Evolutionary conservation across 2,329 filamentous ascomycete genomes (phyloP).

Genomic region (Phoma sp.): DNA sequence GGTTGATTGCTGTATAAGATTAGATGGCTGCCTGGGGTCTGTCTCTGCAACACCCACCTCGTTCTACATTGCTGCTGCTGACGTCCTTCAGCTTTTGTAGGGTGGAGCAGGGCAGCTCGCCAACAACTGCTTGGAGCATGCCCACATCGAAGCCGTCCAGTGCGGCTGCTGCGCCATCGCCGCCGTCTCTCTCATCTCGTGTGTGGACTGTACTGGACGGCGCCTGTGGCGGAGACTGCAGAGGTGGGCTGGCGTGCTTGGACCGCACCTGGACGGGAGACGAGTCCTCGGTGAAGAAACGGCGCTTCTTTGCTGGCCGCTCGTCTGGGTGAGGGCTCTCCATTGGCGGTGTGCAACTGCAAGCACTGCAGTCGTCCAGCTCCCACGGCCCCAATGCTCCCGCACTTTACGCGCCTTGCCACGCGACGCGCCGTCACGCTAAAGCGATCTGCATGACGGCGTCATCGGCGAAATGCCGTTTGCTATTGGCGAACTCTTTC

Average conservation of each 20-base stretch:
- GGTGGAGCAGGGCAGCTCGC: conserved; percentile 56
- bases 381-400: not conserved
- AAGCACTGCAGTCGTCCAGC: not conserved
- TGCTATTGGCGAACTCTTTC: too few relatives aligned
- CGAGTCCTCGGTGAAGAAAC: conserved; percentile 66
- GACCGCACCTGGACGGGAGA: conserved; percentile 34
- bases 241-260: conserved; percentile 34
- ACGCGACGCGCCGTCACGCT: conserved; percentile 45
- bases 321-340: conserved; percentile 56
- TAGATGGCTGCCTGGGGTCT: conserved; percentile 3
- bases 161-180: conserved; percentile 19
- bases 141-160: conserved; percentile 60
- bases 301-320: conserved; percentile 66
- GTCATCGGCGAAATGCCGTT: conserved; percentile 31
- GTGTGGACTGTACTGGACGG: conserved; percentile 21
- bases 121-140: conserved; percentile 66
- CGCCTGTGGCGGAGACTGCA: conserved; percentile 42
- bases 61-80: conserved; percentile 63
- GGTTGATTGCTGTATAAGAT: conserved; percentile 61
- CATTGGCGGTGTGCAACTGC: conserved; percentile 33
- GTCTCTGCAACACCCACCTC: conserved; percentile 39
- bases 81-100: conserved; percentile 58
- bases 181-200: conserved; percentile 13
- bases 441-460: conserved; percentile 35
- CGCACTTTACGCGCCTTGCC: conserved; percentile 14